Conservation (phyloP, 75 land plant species). For the Picea sitchensis region DNA sequence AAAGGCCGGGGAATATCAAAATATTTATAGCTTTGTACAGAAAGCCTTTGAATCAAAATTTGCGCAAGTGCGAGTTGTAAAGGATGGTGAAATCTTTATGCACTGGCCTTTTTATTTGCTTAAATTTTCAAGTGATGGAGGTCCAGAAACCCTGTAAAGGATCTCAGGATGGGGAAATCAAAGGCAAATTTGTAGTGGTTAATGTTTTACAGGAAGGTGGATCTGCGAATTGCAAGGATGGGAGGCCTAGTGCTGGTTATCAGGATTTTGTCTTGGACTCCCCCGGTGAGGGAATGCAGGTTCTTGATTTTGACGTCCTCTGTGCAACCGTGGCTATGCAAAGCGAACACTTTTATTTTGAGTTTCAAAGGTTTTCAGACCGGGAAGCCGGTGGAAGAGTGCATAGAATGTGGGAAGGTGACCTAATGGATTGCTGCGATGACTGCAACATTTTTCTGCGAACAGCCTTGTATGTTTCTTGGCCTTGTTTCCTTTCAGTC, state of each 20-base stretch:
- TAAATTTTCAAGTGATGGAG: too few relatives aligned
- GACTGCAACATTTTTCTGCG: too few relatives aligned
- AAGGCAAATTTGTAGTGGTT: not conserved
- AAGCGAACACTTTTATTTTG: conserved; percentile 27
- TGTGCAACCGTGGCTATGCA: conserved; percentile 58
- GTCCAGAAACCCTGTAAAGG: not conserved
- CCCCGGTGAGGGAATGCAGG: conserved; percentile 17
- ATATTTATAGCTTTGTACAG: too few relatives aligned
- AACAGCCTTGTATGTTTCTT: too few relatives aligned
- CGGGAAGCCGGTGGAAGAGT: conserved; percentile 27
- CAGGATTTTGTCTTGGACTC: not conserved
- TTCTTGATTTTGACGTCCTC: conserved; percentile 62
- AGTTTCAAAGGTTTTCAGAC: not conserved
- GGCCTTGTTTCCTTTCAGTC: too few relatives aligned
- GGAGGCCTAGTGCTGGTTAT: not conserved
- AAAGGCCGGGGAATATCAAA: too few relatives aligned
- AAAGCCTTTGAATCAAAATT: too few relatives aligned
- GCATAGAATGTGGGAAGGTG: conserved; percentile 94
- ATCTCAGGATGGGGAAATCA: not conserved
- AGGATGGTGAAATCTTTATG: too few relatives aligned
- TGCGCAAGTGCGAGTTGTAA: too few relatives aligned
- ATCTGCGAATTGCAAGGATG: not conserved
- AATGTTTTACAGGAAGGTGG: not conserved
- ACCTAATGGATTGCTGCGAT: conserved; percentile 66
- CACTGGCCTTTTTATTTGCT: too few relatives aligned